These are phyloP conservation scores for Aspergillus piperis DNA, from an alignment of 2,329 filamentous ascomycete species.

Conservation along the genomic window DNA sequence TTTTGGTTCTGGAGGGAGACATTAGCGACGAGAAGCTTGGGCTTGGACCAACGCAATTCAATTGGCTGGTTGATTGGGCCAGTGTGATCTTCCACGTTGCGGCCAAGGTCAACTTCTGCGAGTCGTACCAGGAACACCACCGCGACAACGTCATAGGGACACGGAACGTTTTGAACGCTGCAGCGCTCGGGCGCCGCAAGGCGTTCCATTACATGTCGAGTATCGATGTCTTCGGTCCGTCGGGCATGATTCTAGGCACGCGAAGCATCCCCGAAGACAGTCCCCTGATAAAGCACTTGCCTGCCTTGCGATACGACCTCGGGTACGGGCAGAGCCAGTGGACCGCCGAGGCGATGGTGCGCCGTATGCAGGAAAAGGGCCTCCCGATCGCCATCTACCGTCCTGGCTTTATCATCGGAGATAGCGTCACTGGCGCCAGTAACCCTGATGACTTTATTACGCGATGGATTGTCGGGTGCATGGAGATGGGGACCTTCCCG, in stretches of 20 bases:
- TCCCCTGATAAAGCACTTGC: conserved; percentile 11
- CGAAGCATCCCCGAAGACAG: conserved; percentile 9
- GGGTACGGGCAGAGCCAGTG: conserved; percentile 13
- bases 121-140: conserved; percentile 13
- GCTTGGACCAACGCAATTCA: conserved; percentile 2
- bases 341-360: conserved; percentile 59
- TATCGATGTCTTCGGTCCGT: conserved; percentile 12
- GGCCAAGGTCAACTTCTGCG: conserved; percentile 14
- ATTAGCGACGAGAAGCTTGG: conserved; percentile 4
- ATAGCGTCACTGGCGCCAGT: conserved; percentile 59
- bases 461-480: conserved; percentile 66
- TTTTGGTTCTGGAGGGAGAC: not conserved
- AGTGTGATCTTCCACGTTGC: conserved; percentile 11
- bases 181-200: conserved; percentile 9
- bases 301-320: conserved; percentile 56
- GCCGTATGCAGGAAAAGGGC: conserved; percentile 71
- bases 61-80: conserved; percentile 11
- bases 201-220: conserved; percentile 14
- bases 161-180: conserved; percentile 1
- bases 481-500: too few relatives aligned
- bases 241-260: conserved; percentile 13
- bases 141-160: conserved; percentile 11
- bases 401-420: conserved; percentile 78
- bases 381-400: conserved; percentile 70
- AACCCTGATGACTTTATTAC: conserved; percentile 83